Evolutionary conservation across 345 rosid genomes (phyloP).

Genomic region (Populus tremula): DNA sequence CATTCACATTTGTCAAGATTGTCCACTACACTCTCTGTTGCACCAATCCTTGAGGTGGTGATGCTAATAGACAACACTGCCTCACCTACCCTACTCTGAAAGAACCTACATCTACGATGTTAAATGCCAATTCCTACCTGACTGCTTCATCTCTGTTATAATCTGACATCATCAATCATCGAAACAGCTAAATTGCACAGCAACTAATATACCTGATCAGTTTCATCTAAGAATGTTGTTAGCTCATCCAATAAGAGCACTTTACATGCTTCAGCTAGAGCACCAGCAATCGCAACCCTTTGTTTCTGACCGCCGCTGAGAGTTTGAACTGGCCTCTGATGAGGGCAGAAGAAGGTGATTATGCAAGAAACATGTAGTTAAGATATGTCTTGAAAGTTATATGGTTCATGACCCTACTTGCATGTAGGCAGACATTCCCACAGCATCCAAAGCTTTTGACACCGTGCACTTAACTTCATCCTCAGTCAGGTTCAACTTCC

Average conservation of each 20-base stretch:
- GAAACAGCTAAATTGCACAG: no score
- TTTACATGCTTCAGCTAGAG: conserved; percentile 92
- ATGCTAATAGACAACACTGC: no score
- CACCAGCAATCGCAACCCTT: conserved; percentile 93
- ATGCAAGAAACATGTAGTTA: not conserved
- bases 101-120: no score
- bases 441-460: conserved; percentile 62
- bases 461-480: conserved; percentile 69
- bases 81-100: no score
- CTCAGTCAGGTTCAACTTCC: conserved; percentile 53
- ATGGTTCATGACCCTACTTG: conserved; percentile 34
- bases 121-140: no score
- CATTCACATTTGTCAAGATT: no score
- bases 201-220: conserved; percentile 55
- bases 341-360: conserved; percentile 15
- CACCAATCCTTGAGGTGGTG: no score
- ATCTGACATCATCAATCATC: no score
- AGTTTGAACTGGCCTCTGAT: conserved; percentile 90
- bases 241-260: conserved; percentile 88
- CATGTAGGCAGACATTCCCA: conserved; percentile 68
- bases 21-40: no score
- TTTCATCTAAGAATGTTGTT: conserved; percentile 84
- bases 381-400: not conserved
- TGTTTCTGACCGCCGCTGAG: conserved; percentile 98
- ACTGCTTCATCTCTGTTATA: no score